Percentiles rank a stretch among this genome's conserved stretches.
Conservation (phyloP, 495 filamentous ascomycete genomes). For the Daldinia loculata region DNA sequence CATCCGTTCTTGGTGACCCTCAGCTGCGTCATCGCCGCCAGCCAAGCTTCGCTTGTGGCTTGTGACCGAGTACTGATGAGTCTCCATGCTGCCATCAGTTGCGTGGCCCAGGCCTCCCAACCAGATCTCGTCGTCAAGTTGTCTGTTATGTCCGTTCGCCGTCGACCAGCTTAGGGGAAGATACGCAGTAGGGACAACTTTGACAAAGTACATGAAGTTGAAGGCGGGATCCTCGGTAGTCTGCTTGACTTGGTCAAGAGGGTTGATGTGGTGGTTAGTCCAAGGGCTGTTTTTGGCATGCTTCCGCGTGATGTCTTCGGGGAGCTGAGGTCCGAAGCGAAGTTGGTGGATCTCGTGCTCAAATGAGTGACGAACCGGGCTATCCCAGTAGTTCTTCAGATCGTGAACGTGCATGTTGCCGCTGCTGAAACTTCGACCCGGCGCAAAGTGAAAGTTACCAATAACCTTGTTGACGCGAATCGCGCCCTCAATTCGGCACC, state of each 20-base stretch:
- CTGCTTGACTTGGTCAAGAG: conserved; percentile 85
- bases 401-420: conserved; percentile 98
- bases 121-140: conserved; percentile 62
- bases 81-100: conserved; percentile 84
- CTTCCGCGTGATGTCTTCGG: conserved; percentile 73
- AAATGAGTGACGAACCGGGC: conserved; percentile 80
- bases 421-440: conserved; percentile 90
- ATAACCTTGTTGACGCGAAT: conserved; percentile 97
- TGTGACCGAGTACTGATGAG: conserved; percentile 97
- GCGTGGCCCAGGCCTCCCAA: conserved; percentile 71
- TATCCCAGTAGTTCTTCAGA: conserved; percentile 87
- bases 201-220: conserved; percentile 99
- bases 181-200: conserved; percentile 95
- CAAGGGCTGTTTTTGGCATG: conserved; percentile 66
- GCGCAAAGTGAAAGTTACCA: conserved; percentile 98
- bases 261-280: conserved; percentile 92
- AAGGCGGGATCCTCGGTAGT: conserved; percentile 79
- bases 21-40: conserved; percentile 81
- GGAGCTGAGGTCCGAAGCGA: conserved; percentile 92
- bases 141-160: conserved; percentile 51
- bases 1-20: conserved; percentile 88
- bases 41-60: conserved; percentile 86
- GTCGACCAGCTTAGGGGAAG: conserved; percentile 83
- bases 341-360: conserved; percentile 89
- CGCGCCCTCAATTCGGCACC: conserved; percentile 92